A percentile compares a stretch with the other conserved stretches of the same genome.
phyloP scores from a whole-genome alignment of 225 moss, liverwort and hornwort species.

The Pleurozium schreberi region DNA sequence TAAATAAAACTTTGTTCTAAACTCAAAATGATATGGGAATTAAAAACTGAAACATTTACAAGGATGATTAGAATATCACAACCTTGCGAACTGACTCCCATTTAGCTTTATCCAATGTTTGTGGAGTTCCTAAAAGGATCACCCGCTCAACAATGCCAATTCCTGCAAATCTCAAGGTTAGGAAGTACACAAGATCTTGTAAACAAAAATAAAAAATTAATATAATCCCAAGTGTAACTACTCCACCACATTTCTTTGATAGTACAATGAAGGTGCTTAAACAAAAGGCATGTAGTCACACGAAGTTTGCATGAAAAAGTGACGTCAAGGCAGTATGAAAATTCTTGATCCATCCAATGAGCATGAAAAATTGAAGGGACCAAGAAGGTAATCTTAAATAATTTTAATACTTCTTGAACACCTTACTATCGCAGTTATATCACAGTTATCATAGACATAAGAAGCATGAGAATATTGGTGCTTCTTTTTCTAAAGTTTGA shows the following conservation, averaged over 20 bases:
- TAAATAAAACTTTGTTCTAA: not conserved
- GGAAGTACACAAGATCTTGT: not conserved
- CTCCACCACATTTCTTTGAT: not conserved
- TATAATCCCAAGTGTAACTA: not conserved
- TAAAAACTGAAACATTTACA: not conserved
- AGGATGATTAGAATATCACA: not conserved
- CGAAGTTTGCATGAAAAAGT: not conserved
- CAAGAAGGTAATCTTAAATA: not conserved
- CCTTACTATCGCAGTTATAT: not conserved
- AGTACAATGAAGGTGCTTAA: not conserved
- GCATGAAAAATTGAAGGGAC: not conserved
- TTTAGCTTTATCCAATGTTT: constrained; percentile 41
- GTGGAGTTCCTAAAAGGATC: constrained; percentile 68
- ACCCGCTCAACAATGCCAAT: constrained; percentile 84
- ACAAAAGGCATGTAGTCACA: not conserved
- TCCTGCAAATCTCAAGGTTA: constrained; percentile 13
- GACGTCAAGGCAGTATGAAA: not conserved
- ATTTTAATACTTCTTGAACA: not conserved
- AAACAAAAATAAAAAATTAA: not conserved
- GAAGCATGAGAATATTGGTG: not conserved
- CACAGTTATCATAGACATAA: no score
- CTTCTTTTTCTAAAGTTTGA: no score
- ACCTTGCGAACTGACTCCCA: constrained; percentile 87
- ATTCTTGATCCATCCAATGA: no score
- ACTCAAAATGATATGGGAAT: not conserved